phyloP scores from a whole-genome alignment of 2,329 filamentous ascomycete genomes.

The Scytalidium sp. region DNA sequence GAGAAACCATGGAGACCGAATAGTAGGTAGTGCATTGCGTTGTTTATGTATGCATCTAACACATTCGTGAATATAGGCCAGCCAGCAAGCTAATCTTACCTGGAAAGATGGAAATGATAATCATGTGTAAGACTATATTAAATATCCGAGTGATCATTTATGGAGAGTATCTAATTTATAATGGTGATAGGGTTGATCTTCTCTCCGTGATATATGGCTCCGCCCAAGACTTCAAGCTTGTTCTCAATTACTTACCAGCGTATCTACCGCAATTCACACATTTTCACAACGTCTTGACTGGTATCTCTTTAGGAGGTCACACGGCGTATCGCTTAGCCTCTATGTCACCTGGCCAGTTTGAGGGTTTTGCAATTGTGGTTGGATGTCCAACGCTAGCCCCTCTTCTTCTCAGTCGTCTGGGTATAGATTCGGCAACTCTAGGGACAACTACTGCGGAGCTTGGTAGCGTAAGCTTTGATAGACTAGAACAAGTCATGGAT shows the following conservation, averaged over 20 bases:
- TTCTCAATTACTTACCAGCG: slow-evolving; percentile 12
- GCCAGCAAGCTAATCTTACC: slow-evolving; percentile 10
- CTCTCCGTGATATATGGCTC: slow-evolving; percentile 12
- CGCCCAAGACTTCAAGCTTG: slow-evolving; percentile 16
- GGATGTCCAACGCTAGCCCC: slow-evolving; percentile 11
- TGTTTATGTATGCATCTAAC: background rate
- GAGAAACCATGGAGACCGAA: slow-evolving; percentile 17
- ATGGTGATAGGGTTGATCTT: slow-evolving; percentile 10
- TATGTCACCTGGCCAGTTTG: slow-evolving; percentile 6
- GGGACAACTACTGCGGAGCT: slow-evolving; percentile 6
- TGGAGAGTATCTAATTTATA: background rate
- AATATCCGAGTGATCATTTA: background rate
- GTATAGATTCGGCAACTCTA: slow-evolving; percentile 5
- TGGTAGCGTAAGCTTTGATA: slow-evolving; percentile 4
- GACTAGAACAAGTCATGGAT: slow-evolving; percentile 7
- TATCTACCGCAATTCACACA: slow-evolving; percentile 14
- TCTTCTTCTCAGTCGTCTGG: slow-evolving; percentile 11
- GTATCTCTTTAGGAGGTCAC: slow-evolving; percentile 13
- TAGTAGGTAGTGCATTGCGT: slow-evolving; percentile 1
- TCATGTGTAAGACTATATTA: slow-evolving; percentile 10
- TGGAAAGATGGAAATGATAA: slow-evolving; percentile 15
- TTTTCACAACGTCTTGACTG: slow-evolving; percentile 14
- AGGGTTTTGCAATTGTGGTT: slow-evolving; percentile 13
- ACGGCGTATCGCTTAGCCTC: slow-evolving; percentile 8
- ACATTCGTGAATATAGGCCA: slow-evolving; percentile 3